Base-by-base conservation (phyloP, 768 basidiomycete species). In the Rhodotorula babjevae region DNA sequence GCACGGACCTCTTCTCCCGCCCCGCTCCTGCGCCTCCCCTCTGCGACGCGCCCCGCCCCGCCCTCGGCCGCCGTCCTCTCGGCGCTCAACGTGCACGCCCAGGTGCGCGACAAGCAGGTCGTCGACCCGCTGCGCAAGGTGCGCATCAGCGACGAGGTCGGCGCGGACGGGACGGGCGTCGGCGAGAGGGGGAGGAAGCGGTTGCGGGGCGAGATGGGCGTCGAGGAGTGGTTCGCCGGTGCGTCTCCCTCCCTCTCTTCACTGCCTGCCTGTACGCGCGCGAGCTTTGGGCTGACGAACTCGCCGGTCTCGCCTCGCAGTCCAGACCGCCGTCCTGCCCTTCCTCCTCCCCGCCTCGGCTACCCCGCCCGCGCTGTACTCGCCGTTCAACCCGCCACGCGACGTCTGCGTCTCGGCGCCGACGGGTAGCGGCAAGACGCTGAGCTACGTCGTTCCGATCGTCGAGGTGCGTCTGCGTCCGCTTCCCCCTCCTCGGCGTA, bases 351-450 rank as follows among this genome's bases (percentile, higher is more conserved):
- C 85, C 61, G 71, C 49, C 78, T 27, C 68, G 73, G 63, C 82
- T 16, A 75, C 14, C 21, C 60, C 80, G 9, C 80, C 84, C 53
- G 80, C 83, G 62, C 80, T 93, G 18, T 91, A 92, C 77, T 82
- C 84, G 56, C 88, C 91, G 0, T 88, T 86, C 76, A 79, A 85
- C 68, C 84, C 86, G 49, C 88, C 88, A 40, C 85, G 85, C 40
- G 96, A 99, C 81, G 85, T 93, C 21, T 94, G 93, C 76, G 90
- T 95, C 21, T 96, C 93, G 15, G 96, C 96, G 2, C 96, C 96
- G 0, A 99, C 96, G 0, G 96, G 96, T 33, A 96, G 93, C 76
- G 96, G 96, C 0, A 99, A 99, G 81, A 99, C 95, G 0, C 84
- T 99, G 42, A 91, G 92, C n/a, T 99, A 99, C 82, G 91, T 89